phyloP scores from a whole-genome alignment of 805 yeast species.

The Wickerhamomyces subpelliculosus region DNA sequence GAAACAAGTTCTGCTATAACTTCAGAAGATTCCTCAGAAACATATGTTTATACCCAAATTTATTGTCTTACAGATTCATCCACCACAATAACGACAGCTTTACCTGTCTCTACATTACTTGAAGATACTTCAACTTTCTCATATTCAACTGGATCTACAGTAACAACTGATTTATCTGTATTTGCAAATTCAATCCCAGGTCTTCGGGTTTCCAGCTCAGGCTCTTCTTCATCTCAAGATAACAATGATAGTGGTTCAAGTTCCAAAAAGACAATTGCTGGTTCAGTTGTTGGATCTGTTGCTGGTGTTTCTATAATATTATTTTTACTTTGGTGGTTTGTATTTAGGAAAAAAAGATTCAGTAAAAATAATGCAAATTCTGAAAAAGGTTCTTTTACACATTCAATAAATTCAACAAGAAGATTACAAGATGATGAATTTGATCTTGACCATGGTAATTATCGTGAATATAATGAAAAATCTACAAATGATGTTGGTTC shows the following conservation, averaged over 20 bases:
- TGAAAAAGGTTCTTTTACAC: conserved; percentile 18
- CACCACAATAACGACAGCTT: conserved; percentile 14
- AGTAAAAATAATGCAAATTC: background rate
- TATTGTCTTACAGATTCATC: conserved; percentile 12
- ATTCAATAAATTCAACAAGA: conserved; percentile 20
- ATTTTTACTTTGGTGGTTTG: conserved; percentile 9
- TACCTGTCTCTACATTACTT: conserved; percentile 11
- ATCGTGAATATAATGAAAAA: conserved; percentile 5
- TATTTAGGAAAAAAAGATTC: conserved; percentile 5
- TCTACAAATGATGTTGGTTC: background rate
- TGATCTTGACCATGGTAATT: background rate
- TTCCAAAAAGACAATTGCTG: conserved; percentile 12
- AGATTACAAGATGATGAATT: conserved; percentile 8
- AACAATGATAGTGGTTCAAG: background rate
- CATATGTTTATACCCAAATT: conserved; percentile 14
- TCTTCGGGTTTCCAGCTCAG: too few relatives aligned
- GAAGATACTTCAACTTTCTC: conserved; percentile 1
- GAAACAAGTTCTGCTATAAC: background rate
- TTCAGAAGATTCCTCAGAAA: conserved; percentile 1
- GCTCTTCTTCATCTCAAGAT: background rate
- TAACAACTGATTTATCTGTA: conserved; percentile 17
- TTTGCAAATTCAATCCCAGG: too few relatives aligned
- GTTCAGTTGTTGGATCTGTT: conserved; percentile 22
- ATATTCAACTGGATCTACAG: conserved; percentile 1
- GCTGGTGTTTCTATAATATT: conserved; percentile 12